Evolutionary conservation across 140 eudicot species (phyloP), one percentile per base, ranked within the genome.

Genomic region (Oenanthe javanica): DNA sequence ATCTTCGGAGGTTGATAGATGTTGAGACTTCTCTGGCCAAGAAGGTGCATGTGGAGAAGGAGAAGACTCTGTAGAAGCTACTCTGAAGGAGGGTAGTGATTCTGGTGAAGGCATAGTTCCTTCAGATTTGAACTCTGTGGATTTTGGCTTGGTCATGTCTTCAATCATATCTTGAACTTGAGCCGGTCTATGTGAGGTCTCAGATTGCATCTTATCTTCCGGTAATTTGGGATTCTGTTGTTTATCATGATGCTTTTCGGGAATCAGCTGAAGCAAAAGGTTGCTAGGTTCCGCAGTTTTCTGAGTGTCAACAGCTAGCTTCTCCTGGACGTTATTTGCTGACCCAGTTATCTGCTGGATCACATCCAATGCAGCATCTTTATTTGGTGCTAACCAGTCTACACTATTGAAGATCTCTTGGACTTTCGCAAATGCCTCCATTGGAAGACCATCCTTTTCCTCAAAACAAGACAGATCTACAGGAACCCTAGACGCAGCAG

Each of bases 341-440:
- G 90, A 82, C 12, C 79, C 84, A 23, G 83, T 85, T 51, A 88
- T 69, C 67, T 88, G 80, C 27, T 89, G 84, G 79, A 90, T 80
- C 79, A 89, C 78, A 83, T 86, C 85, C 52, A 75, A 66, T 19
- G 91, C 87, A 27, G 76, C 85, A 70, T 87, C 97, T 46, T 79
- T 77, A 51, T 88, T 87, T 67, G 91, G 86, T 48, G 77, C 84
- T 51, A 82, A 77, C 92, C 89, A 89, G 55, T 93, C 97, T 70
- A 87, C 93, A 75, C 86, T 85, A 73, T 72, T 88, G 77, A 91
- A 88, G 21, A 89, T 86, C 80, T 91, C 97, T 75, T 93, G 91
- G 81, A 91, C 87, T 80, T 87, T 88, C 50, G 88, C 89, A 87
- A 91, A 91, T 79, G 97, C 97, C 83, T 93, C 98, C 54, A 87